Base-by-base conservation (phyloP, 768 basidiomycete species). In the Mycena belliarum region DNA sequence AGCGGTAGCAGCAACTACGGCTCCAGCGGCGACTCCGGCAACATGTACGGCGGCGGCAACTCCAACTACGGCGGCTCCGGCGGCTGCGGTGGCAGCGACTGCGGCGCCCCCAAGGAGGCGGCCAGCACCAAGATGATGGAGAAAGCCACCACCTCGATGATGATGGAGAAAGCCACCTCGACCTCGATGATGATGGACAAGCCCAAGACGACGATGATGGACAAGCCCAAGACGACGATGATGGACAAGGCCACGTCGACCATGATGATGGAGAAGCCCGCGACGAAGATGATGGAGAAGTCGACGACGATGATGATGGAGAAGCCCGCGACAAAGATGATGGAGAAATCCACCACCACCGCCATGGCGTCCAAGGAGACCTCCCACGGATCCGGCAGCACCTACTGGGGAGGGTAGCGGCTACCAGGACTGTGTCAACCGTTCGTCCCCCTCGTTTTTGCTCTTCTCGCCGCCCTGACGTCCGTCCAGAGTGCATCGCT, bases 401-500 rank as follows among this genome's bases (percentile, higher is more conserved):
- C 75, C 42, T 82, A 74, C 73, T 86, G 85, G 85, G 77, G 78
- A 49, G 76, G 75, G n/a, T 47, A 76, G 75, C 20, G 77, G 77
- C 41, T 90, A 89, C 74, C 74, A 87, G 63, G 77, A 77, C 72
- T 91, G 89, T 67, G 88, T 90, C 37, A 80, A 85, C 64, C 83
- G 88, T 90, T 23, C 37, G 37, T 66, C 24, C 24, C 21, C 18
- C 24, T 2, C 16, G 35, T 44, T 24, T 23, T 14, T 16, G 7
- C 21, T 42, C 10, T 21, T 24, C n/a, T 12, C 29, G 11, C 8
- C 28, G 3, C 9, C 35, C 43, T 43, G 24, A 45, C 40, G 21
- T 41, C 33, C 23, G 9, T 40, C 18, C 57, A 88, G 87, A 89
- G 79, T 91, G 89, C 66, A 69, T 86, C 60, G 83, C 85, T 47